Base-by-base conservation (phyloP, 1,139 yeast species). In the Wickerhamomyces sp. region DNA sequence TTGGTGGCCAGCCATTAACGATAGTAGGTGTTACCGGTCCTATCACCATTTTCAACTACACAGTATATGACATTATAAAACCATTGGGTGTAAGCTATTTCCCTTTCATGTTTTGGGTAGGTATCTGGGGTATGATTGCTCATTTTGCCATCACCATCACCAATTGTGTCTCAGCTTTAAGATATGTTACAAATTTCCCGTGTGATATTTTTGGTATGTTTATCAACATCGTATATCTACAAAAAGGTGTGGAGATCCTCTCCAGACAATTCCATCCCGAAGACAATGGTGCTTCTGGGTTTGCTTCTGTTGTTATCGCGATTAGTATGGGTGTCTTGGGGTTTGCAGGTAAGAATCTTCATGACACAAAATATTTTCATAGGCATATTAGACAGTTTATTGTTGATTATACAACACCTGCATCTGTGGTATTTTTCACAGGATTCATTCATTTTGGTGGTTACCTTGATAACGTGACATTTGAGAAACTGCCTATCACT, bases 1-100 rank as follows among this genome's bases (percentile, higher is more conserved):
- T 90, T 42, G 72, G 85, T 0, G 97, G 97, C 0, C 96, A 90
- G 52, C 97, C 98, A 0, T 63, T 92, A 28, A 87, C 96, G 55
- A 86, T 92, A 26, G 97, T 92, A n/a, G 98, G 98, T 4, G 97
- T 92, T 5, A 92, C 98, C 0, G 95, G 97, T 39, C 97, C 97
- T 0, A 81, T 92, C 13, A 69, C 95, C 3, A 89, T 92, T 42
- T 90, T 92, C 70, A 86, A 88, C 58, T 88, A 88, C 54, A 90
- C 97, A 0, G 92, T 92, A 1, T 92, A 85, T 59, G 88, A 87
- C 44, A 74, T 92, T 34, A 76, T 92, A 25, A 68, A 68, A 31
- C 81, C 86, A 0, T 52, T 59, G 30, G 44, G 57, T 17, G 52
- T 60, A 7, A 41, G 54, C 21, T 92, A 76, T 58, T 87, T 92